These are phyloP conservation scores for Oenanthe javanica DNA, from an alignment of 140 eudicot genomes.

Conservation along the genomic window DNA sequence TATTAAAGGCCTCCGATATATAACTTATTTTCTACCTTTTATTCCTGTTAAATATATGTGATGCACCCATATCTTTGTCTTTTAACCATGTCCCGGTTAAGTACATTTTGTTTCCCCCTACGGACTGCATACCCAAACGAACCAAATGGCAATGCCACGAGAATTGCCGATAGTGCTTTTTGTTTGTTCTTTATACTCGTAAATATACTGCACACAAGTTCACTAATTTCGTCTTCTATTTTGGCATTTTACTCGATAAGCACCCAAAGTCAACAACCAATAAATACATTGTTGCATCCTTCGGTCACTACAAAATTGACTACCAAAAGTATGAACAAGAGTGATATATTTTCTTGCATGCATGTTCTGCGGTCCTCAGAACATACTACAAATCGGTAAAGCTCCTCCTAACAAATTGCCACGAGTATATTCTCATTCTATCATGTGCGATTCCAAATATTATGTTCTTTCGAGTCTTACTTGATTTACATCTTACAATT, in stretches of 20 bases:
- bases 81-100: no score
- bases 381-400: background rate
- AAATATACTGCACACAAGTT: no score
- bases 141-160: slow-evolving; percentile 2
- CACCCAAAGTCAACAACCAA: background rate
- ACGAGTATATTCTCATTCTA: background rate
- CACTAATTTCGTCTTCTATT: background rate
- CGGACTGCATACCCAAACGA: background rate
- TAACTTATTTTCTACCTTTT: no score
- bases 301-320: background rate
- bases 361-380: background rate
- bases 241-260: background rate
- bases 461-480: background rate
- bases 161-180: background rate
- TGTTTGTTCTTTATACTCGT: background rate
- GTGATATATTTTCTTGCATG: background rate
- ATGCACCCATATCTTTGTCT: no score
- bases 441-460: no score
- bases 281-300: background rate
- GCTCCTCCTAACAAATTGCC: background rate
- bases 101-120: background rate
- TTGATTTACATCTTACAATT: no score
- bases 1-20: no score
- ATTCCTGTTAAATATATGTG: no score
- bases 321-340: background rate